phyloP scores from a whole-genome alignment of 306 rosid species.

The Glycine latifolia region DNA sequence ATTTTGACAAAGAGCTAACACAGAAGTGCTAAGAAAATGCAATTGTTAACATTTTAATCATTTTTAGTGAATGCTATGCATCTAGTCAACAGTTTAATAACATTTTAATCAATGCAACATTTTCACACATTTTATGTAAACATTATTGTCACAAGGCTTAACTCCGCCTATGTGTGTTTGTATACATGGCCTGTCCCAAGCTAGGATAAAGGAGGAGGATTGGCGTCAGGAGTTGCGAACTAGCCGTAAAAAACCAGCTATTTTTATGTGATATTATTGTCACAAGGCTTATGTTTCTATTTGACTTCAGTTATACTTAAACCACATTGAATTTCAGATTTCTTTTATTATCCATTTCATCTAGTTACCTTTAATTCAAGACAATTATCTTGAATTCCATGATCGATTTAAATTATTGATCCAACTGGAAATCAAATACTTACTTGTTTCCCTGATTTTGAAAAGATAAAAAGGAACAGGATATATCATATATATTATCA shows the following conservation, averaged over 20 bases:
- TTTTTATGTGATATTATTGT: too few species aligned
- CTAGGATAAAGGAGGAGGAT: too few species aligned
- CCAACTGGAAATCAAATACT: background rate
- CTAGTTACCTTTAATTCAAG: background rate
- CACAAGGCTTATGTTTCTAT: background rate
- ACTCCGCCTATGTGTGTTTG: too few species aligned
- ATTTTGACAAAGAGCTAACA: constrained; percentile 2
- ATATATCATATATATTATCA: background rate
- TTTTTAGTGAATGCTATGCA: background rate
- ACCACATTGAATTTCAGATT: background rate
- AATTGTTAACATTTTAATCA: constrained; percentile 7
- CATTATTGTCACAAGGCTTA: constrained; percentile 1
- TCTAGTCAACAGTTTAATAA: background rate
- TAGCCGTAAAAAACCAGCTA: too few species aligned
- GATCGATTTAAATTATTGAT: background rate
- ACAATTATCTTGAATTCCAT: background rate
- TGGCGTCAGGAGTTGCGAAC: too few species aligned
- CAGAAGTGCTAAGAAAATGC: background rate
- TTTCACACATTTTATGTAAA: constrained; percentile 1
- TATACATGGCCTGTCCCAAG: too few species aligned
- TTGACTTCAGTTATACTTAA: background rate
- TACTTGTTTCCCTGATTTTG: background rate
- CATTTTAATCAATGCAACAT: background rate
- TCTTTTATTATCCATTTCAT: constrained; percentile 22
- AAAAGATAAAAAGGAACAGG: background rate